A percentile compares a stretch with the other conserved stretches of the same genome.
Conservation (phyloP, 305 asterid genomes). For the Stenogyne calaminthoides region DNA sequence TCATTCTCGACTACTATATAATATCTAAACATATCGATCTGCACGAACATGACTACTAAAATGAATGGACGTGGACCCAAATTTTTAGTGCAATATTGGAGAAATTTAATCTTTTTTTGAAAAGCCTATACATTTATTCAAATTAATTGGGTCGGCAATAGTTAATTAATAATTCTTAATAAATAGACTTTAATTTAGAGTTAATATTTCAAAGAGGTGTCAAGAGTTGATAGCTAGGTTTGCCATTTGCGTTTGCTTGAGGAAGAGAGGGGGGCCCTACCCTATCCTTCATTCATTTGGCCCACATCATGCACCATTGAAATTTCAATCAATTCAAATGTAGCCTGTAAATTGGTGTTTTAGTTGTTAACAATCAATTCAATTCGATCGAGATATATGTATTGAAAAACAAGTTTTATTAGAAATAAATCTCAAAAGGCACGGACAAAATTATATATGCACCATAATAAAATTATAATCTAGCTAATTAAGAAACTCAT, state of each 20-base stretch:
- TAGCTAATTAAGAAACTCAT: not conserved
- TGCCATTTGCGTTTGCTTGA: not conserved
- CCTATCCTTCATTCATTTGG: constrained; percentile 5
- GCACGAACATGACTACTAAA: no score
- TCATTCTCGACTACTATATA: no score
- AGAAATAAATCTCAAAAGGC: not conserved
- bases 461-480: not conserved
- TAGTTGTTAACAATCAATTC: not conserved
- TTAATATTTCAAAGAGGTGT: not conserved
- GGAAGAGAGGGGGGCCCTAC: constrained; percentile 27
- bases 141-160: constrained; percentile 13
- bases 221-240: not conserved
- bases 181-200: constrained; percentile 3
- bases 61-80: no score
- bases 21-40: no score
- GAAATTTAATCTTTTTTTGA: no score
- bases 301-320: constrained; percentile 21
- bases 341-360: not conserved
- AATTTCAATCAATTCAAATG: constrained; percentile 14
- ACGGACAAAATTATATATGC: not conserved
- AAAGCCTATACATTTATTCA: no score
- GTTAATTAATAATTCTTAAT: not conserved
- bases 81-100: no score
- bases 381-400: not conserved
- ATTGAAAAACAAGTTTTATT: not conserved